Conservation (phyloP, 345 rosid genomes). For the Pistacia vera region DNA sequence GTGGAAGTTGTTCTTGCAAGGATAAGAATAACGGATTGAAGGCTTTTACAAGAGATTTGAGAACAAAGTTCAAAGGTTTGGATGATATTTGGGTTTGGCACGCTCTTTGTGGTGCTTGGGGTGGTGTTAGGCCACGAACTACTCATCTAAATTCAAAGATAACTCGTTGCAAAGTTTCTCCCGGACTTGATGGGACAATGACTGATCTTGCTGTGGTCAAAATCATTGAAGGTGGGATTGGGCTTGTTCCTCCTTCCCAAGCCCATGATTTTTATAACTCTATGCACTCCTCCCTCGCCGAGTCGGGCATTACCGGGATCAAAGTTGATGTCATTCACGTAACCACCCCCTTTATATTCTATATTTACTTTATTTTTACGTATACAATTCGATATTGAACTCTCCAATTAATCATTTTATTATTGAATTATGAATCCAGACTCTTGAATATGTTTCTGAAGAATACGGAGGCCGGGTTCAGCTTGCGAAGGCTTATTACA, state of each 20-base stretch:
- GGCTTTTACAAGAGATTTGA: constrained; percentile 70
- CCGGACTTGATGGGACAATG: constrained; percentile 70
- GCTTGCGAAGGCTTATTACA: constrained; percentile 69
- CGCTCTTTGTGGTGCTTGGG: constrained; percentile 92
- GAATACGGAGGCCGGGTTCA: constrained; percentile 86
- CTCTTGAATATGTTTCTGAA: constrained; percentile 71
- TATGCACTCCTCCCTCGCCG: constrained; percentile 81
- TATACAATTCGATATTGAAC: too few species aligned
- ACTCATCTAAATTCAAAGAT: constrained; percentile 54
- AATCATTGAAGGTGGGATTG: constrained; percentile 72
- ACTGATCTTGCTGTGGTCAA: constrained; percentile 76
- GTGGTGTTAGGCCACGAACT: constrained; percentile 72
- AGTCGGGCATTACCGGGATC: constrained; percentile 69
- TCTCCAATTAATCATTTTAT: not conserved
- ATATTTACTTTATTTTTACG: not conserved
- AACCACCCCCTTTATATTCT: constrained; percentile 22
- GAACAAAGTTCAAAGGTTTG: constrained; percentile 56
- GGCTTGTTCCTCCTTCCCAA: constrained; percentile 72
- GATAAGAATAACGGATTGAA: constrained; percentile 42
- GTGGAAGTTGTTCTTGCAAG: constrained; percentile 30
- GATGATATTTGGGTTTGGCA: constrained; percentile 88
- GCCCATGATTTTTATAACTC: constrained; percentile 69
- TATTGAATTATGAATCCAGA: constrained; percentile 26
- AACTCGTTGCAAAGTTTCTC: constrained; percentile 44
- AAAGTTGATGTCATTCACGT: constrained; percentile 91